Conservation (phyloP, 192 early-diverging fungal species). For the Entomortierella beljakovae region DNA sequence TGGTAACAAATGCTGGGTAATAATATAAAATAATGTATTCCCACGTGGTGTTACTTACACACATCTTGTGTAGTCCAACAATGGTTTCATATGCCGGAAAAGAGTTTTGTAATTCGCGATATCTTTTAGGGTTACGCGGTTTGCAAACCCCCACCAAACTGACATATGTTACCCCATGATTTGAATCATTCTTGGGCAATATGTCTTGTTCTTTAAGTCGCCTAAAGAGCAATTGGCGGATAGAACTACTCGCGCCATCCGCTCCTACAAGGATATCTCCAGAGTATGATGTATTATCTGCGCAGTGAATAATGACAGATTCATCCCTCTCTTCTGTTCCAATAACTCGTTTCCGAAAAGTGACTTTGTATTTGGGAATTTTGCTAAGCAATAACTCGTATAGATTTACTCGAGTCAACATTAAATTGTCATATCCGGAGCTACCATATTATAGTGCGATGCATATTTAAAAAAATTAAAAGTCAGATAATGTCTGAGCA, state of each 20-base stretch:
- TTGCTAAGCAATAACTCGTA: conserved; percentile 6
- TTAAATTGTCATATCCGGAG: conserved; percentile 13
- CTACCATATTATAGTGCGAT: background rate
- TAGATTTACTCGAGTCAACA: conserved; percentile 13
- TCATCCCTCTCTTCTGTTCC: conserved; percentile 8
- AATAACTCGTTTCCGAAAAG: conserved; percentile 14
- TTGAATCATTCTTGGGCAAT: conserved; percentile 1
- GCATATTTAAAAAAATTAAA: background rate
- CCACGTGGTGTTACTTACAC: background rate
- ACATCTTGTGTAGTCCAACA: background rate
- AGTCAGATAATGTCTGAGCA: background rate
- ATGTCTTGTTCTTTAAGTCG: background rate
- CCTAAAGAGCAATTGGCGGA: conserved; percentile 24
- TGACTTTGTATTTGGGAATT: conserved; percentile 15
- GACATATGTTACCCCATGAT: background rate
- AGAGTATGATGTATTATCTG: conserved; percentile 14
- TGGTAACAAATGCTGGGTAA: background rate
- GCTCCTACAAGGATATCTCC: conserved; percentile 43
- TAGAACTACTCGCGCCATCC: conserved; percentile 22
- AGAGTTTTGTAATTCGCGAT: background rate
- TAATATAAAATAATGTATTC: background rate
- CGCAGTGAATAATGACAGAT: conserved; percentile 14
- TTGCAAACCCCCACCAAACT: conserved; percentile 6
- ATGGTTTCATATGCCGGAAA: background rate
- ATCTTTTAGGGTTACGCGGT: background rate